Evolutionary conservation across 495 filamentous ascomycete species (phyloP).

Genomic region (Xylaria longipes): DNA sequence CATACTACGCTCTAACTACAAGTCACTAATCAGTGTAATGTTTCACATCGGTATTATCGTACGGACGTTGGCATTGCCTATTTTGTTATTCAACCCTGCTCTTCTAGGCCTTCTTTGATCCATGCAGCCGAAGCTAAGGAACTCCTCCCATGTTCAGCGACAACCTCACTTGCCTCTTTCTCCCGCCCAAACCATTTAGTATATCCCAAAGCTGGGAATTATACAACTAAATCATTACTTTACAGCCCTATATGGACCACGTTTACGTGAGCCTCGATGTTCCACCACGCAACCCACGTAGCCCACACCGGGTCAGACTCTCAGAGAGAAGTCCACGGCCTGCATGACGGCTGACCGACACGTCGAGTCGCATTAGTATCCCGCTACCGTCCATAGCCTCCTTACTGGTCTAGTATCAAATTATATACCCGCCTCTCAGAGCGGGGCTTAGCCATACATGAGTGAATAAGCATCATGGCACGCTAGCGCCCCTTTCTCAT

Average conservation of each 20-base stretch:
- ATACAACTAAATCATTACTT: neutral
- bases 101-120: neutral
- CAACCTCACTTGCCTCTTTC: neutral
- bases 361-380: neutral
- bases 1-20: neutral
- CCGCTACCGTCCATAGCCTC: neutral
- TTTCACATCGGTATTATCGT: neutral
- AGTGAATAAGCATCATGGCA: constrained; percentile 8
- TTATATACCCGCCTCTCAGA: neutral
- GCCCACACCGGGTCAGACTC: constrained; percentile 1
- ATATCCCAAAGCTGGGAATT: neutral
- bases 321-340: neutral
- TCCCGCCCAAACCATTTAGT: too few species aligned
- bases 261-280: neutral
- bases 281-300: neutral
- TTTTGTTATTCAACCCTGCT: neutral
- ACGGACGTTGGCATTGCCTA: neutral
- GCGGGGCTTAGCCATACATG: neutral
- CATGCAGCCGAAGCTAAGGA: neutral
- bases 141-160: neutral
- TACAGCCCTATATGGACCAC: neutral
- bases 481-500: neutral
- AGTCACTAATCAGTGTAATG: neutral
- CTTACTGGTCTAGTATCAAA: neutral
- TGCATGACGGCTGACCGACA: neutral